Evolutionary conservation across 768 basidiomycete species (phyloP).

Genomic region (Tricholoma terreum): DNA sequence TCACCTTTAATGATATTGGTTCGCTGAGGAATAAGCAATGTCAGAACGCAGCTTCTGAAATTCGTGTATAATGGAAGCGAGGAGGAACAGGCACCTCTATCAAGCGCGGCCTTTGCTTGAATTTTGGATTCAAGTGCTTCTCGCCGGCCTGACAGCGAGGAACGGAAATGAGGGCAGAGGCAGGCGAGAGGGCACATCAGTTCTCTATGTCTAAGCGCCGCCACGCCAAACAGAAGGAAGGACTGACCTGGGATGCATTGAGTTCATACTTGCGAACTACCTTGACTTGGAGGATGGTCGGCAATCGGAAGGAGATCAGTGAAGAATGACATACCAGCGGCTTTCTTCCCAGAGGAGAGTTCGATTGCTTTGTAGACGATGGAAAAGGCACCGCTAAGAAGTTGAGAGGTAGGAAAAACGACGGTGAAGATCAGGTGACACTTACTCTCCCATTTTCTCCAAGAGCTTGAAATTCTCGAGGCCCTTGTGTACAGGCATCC

Average conservation of each 20-base stretch:
- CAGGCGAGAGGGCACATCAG: conserved; percentile 15
- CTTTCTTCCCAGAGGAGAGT: conserved; percentile 66
- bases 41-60: conserved; percentile 27
- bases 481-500: conserved; percentile 84
- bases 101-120: conserved; percentile 96
- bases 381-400: conserved; percentile 87
- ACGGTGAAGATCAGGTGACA: conserved; percentile 21
- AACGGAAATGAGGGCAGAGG: conserved; percentile 34
- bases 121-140: conserved; percentile 89
- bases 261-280: conserved; percentile 93
- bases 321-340: conserved; percentile 62
- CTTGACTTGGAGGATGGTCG: conserved; percentile 59
- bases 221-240: conserved; percentile 19
- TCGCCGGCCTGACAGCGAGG: conserved; percentile 66
- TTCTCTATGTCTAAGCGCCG: conserved; percentile 13
- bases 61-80: conserved; percentile 8
- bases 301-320: conserved; percentile 11
- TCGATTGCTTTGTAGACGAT: conserved; percentile 95
- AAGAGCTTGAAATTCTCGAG: conserved; percentile 75
- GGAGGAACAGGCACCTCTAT: conserved; percentile 74
- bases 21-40: conserved; percentile 54
- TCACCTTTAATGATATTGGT: conserved; percentile 94
- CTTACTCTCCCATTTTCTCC: conserved; percentile 93
- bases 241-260: conserved; percentile 80
- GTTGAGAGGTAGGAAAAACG: conserved; percentile 13